Percentiles rank a stretch among this genome's conserved stretches.
phyloP scores from a whole-genome alignment of 2,329 filamentous ascomycete species.

The Talaromyces rugulosus region DNA sequence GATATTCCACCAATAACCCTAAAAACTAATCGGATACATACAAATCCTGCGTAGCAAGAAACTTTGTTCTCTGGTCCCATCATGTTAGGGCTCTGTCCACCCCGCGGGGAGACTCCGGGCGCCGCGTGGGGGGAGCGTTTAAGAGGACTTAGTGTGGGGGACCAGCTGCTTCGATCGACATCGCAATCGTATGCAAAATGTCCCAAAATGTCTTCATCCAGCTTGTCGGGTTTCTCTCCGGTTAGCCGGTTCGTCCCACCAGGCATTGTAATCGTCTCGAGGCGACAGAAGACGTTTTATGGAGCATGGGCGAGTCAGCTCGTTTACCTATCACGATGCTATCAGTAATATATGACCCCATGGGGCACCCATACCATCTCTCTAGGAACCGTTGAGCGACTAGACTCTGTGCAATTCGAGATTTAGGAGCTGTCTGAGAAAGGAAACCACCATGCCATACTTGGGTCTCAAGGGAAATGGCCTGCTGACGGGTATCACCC shows the following conservation, averaged over 20 bases:
- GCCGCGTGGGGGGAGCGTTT: neutral
- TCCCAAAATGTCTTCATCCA: neutral
- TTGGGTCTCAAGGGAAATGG: slow-evolving; percentile 20
- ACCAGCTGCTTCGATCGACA: neutral
- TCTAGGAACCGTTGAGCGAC: neutral
- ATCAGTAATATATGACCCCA: neutral
- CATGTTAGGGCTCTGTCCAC: neutral
- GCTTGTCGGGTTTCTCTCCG: neutral
- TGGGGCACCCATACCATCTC: neutral
- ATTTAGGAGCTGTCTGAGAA: neutral
- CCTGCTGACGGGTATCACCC: slow-evolving; percentile 40
- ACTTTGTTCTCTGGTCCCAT: neutral
- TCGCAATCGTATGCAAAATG: neutral
- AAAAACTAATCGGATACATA: neutral
- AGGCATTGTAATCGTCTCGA: neutral
- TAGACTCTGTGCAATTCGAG: neutral
- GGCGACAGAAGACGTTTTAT: neutral
- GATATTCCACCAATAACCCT: neutral
- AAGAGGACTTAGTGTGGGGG: neutral
- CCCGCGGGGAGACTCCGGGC: neutral
- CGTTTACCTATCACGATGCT: neutral
- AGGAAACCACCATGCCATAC: slow-evolving; percentile 24
- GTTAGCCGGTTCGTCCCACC: neutral
- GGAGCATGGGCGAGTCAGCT: neutral
- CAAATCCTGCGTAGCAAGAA: neutral